A percentile compares a stretch with the other conserved stretches of the same genome.
These are phyloP conservation scores for Isatis lusitanica DNA, from an alignment of 441 rosid species.

Conservation along the genomic window DNA sequence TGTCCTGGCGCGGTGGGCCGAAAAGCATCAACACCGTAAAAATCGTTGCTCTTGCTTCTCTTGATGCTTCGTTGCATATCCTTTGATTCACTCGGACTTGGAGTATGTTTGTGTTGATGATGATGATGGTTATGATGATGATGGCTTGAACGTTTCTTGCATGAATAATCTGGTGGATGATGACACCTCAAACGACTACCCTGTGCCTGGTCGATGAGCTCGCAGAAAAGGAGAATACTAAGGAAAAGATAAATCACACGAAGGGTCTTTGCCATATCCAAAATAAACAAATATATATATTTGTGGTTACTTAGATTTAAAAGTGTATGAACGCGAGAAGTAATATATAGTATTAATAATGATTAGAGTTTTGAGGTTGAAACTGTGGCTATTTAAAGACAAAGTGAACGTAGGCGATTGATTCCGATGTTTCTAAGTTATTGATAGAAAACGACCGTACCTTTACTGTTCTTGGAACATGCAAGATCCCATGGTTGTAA, in stretches of 20 bases:
- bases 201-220: conserved; percentile 22
- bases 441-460: conserved; percentile 32
- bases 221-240: conserved; percentile 18
- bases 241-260: conserved; percentile 23
- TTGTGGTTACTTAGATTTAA: conserved; percentile 4
- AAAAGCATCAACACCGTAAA: conserved; percentile 31
- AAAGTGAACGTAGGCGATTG: conserved; percentile 16
- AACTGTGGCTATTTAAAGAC: conserved; percentile 34
- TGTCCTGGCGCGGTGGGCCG: conserved; percentile 61
- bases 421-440: conserved; percentile 22
- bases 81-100: neutral
- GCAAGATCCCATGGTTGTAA: conserved; percentile 23
- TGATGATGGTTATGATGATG: neutral
- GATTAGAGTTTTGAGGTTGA: conserved; percentile 25
- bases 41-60: conserved; percentile 5
- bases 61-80: neutral
- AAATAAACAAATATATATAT: neutral
- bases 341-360: conserved; percentile 7
- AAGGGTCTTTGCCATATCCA: conserved; percentile 32
- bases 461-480: conserved; percentile 29
- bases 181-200: conserved; percentile 32
- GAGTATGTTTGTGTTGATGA: conserved; percentile 2
- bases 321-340: conserved; percentile 8
- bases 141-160: conserved; percentile 16
- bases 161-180: conserved; percentile 19